A percentile compares a stretch with the other conserved stretches of the same genome.
These are phyloP conservation scores for Blastobotrys capitulatus DNA, from an alignment of 1,139 yeast genomes.

Conservation along the genomic window DNA sequence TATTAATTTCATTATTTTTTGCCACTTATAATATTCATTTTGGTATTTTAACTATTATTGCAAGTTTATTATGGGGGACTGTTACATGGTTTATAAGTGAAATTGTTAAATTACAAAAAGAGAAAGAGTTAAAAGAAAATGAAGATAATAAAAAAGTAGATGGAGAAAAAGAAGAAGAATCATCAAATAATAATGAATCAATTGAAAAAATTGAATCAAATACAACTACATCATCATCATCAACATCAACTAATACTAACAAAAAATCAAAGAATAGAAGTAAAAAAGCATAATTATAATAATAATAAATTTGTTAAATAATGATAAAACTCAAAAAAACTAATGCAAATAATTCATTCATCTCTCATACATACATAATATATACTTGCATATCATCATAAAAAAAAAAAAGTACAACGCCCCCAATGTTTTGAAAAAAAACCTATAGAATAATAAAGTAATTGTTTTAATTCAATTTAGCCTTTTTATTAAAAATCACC, in stretches of 20 bases:
- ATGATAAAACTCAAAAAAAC: too few relatives aligned
- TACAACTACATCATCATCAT: not conserved
- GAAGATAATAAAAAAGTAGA: not conserved
- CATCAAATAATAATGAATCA: not conserved
- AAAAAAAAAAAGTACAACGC: too few relatives aligned
- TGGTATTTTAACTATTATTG: conserved; percentile 62
- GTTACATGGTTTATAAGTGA: conserved; percentile 87
- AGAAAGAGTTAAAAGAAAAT: not conserved
- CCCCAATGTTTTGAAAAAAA: too few relatives aligned
- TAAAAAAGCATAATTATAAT: not conserved
- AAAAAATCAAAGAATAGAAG: conserved; percentile 1
- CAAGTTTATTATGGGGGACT: conserved; percentile 66
- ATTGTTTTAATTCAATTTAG: not conserved
- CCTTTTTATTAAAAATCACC: conserved; percentile 9
- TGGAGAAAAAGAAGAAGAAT: not conserved
- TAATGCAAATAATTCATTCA: too few relatives aligned
- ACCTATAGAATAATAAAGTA: not conserved
- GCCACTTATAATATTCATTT: conserved; percentile 73
- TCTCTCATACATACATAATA: not conserved
- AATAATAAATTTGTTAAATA: too few relatives aligned
- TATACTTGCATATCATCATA: not conserved
- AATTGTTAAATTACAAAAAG: conserved; percentile 36
- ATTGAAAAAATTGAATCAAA: not conserved
- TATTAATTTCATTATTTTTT: conserved; percentile 54
- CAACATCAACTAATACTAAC: not conserved